phyloP scores from a whole-genome alignment of 495 filamentous ascomycete species.

The Trichoderma gamsii region DNA sequence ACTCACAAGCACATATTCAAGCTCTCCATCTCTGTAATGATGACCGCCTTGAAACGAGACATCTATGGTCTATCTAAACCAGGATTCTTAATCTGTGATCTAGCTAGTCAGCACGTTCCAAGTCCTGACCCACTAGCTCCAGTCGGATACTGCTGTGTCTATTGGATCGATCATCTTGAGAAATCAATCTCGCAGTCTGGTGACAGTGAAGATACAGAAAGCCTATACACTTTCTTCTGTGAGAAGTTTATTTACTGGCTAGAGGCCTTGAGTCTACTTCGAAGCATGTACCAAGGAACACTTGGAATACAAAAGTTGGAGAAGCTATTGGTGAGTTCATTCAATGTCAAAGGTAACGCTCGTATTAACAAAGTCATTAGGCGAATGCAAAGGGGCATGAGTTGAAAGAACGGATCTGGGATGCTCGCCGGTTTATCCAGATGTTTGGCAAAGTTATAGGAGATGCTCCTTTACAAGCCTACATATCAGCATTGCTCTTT shows the following conservation, averaged over 20 bases:
- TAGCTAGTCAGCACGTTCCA: slow-evolving; percentile 15
- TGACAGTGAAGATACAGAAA: neutral
- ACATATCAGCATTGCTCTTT: slow-evolving; percentile 22
- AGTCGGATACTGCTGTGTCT: slow-evolving; percentile 32
- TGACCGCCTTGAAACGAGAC: neutral
- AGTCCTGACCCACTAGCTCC: slow-evolving; percentile 27
- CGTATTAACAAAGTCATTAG: too few relatives aligned
- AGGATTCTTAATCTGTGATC: neutral
- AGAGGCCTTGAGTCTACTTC: slow-evolving; percentile 14
- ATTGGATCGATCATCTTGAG: slow-evolving; percentile 34
- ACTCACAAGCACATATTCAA: slow-evolving; percentile 28
- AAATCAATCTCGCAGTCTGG: neutral
- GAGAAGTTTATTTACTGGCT: slow-evolving; percentile 18
- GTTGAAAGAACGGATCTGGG: slow-evolving; percentile 15
- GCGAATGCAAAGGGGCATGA: neutral
- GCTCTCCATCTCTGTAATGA: slow-evolving; percentile 24
- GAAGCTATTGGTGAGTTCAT: neutral
- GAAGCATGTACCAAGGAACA: neutral
- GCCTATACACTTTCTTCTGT: neutral
- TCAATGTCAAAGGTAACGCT: too few relatives aligned
- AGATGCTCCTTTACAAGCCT: slow-evolving; percentile 21
- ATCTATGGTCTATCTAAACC: neutral
- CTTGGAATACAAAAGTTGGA: slow-evolving; percentile 11
- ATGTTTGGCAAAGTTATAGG: slow-evolving; percentile 18
- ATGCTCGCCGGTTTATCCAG: slow-evolving; percentile 20